Conservation (phyloP, 2,329 filamentous ascomycete genomes). For the Sphaerostilbella broomeana region DNA sequence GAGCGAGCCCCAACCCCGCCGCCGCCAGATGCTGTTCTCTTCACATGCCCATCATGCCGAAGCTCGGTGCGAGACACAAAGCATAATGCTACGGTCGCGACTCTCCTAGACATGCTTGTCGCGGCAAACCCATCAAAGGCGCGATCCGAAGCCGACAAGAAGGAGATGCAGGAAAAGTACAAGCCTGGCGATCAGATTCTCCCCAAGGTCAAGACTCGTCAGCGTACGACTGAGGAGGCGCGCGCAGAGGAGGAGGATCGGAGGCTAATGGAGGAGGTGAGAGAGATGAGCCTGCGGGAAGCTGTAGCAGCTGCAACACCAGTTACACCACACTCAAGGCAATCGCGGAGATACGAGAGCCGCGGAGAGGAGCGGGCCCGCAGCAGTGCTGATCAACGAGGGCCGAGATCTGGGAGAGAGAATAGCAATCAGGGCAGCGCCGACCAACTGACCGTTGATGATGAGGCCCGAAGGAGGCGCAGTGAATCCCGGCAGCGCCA, state of each 20-base stretch:
- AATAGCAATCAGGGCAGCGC: slow-evolving; percentile 24
- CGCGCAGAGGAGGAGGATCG: slow-evolving; percentile 60
- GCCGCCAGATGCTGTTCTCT: slow-evolving; percentile 45
- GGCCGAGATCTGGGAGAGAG: slow-evolving; percentile 15
- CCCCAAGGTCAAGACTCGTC: slow-evolving; percentile 49
- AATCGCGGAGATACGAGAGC: slow-evolving; percentile 22
- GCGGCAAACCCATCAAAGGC: slow-evolving; percentile 70
- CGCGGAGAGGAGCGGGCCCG: slow-evolving; percentile 28
- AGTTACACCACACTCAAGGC: slow-evolving; percentile 12
- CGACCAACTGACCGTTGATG: slow-evolving; percentile 32
- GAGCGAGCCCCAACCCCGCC: slow-evolving; percentile 45
- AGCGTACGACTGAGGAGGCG: slow-evolving; percentile 46
- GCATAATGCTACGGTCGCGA: slow-evolving; percentile 85
- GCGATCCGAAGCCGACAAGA: slow-evolving; percentile 64
- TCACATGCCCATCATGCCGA: slow-evolving; percentile 90
- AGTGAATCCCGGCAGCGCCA: slow-evolving; percentile 49
- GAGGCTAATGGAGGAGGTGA: slow-evolving; percentile 62
- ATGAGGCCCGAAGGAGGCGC: slow-evolving; percentile 27
- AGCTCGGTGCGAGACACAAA: slow-evolving; percentile 78
- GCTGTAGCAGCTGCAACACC: slow-evolving; percentile 34
- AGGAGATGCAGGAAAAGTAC: slow-evolving; percentile 69
- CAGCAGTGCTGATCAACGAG: slow-evolving; percentile 26
- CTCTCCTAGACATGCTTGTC: slow-evolving; percentile 82
- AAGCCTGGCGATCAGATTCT: slow-evolving; percentile 76
- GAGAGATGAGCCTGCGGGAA: slow-evolving; percentile 67